These are phyloP conservation scores for Pseudozyma hubeiensis DNA, from an alignment of 1,284 basidiomycete species.

Conservation along the genomic window DNA sequence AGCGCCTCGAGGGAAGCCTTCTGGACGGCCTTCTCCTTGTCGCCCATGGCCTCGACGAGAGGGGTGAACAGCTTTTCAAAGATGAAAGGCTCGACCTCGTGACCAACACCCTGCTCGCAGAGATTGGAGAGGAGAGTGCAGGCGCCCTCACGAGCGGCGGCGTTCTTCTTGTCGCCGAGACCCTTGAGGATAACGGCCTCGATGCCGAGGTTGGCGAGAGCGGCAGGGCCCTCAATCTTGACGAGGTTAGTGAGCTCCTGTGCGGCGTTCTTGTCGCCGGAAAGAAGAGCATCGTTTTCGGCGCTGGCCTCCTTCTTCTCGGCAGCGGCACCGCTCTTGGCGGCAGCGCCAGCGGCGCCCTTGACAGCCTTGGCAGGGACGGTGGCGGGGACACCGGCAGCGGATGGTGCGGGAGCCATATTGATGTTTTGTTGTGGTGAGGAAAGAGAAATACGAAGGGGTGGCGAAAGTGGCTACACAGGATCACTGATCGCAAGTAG, in stretches of 20 bases:
- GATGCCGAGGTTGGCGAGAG: constrained; percentile 82
- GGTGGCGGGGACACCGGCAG: constrained; percentile 64
- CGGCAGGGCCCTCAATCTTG: constrained; percentile 80
- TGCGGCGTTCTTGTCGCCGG: constrained; percentile 69
- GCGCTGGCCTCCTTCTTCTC: constrained; percentile 69
- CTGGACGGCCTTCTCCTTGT: constrained; percentile 88
- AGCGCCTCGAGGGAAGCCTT: constrained; percentile 88
- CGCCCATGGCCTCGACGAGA: constrained; percentile 90
- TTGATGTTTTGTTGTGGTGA: constrained; percentile 1
- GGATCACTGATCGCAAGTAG: constrained; percentile 29
- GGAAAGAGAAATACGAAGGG: background rate
- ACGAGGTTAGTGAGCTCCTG: constrained; percentile 71
- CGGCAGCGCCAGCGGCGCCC: constrained; percentile 66
- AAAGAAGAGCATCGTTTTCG: constrained; percentile 69
- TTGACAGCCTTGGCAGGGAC: constrained; percentile 65
- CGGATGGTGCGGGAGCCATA: constrained; percentile 57
- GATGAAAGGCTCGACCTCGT: constrained; percentile 90
- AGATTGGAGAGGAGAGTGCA: constrained; percentile 75
- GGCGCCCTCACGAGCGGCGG: constrained; percentile 82
- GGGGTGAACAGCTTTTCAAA: constrained; percentile 85
- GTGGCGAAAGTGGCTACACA: constrained; percentile 17
- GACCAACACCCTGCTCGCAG: constrained; percentile 81
- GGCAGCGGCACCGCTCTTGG: constrained; percentile 62
- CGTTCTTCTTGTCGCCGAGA: constrained; percentile 74
- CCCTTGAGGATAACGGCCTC: constrained; percentile 82